Percentiles rank a stretch among this genome's conserved stretches.
Evolutionary conservation across 2,329 filamentous ascomycete species (phyloP).

Genomic region (Aplosporella prunicola): DNA sequence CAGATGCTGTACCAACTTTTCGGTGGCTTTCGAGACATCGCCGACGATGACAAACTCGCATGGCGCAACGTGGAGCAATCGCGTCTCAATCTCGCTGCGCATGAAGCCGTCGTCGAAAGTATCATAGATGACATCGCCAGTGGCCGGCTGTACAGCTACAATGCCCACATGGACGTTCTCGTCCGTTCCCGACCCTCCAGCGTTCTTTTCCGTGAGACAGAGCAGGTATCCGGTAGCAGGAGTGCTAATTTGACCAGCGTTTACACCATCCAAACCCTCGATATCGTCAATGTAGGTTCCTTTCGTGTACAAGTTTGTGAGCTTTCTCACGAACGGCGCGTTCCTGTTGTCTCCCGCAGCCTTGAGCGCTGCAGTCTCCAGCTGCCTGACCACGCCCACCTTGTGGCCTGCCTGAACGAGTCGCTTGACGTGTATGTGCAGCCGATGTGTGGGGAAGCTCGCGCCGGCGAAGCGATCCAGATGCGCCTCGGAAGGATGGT

Average conservation of each 20-base stretch:
- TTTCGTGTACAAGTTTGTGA: slow-evolving; percentile 96
- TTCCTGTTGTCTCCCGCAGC: slow-evolving; percentile 92
- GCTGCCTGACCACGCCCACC: slow-evolving; percentile 86
- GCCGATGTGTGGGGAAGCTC: slow-evolving; percentile 83
- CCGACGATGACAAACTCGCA: slow-evolving; percentile 94
- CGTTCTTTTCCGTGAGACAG: slow-evolving; percentile 77
- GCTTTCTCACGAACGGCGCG: slow-evolving; percentile 79
- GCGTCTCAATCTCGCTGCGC: slow-evolving; percentile 89
- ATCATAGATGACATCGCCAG: slow-evolving; percentile 92
- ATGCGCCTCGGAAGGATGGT: slow-evolving; percentile 88
- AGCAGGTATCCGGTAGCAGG: slow-evolving; percentile 75
- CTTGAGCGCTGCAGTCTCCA: slow-evolving; percentile 92
- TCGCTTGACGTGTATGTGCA: slow-evolving; percentile 89
- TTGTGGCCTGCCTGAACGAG: slow-evolving; percentile 90
- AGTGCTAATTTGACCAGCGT: slow-evolving; percentile 42
- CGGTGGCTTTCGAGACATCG: slow-evolving; percentile 77
- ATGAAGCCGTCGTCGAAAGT: slow-evolving; percentile 96
- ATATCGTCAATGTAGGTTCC: slow-evolving; percentile 94
- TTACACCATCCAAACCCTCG: slow-evolving; percentile 58
- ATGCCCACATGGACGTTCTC: slow-evolving; percentile 90
- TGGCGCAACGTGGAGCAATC: slow-evolving; percentile 88
- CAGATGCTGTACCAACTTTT: slow-evolving; percentile 84
- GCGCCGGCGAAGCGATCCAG: slow-evolving; percentile 87
- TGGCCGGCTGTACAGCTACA: slow-evolving; percentile 88
- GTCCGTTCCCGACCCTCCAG: slow-evolving; percentile 73